Base-by-base conservation (phyloP, 805 yeast species). In the Huiozyma naganishii region DNA sequence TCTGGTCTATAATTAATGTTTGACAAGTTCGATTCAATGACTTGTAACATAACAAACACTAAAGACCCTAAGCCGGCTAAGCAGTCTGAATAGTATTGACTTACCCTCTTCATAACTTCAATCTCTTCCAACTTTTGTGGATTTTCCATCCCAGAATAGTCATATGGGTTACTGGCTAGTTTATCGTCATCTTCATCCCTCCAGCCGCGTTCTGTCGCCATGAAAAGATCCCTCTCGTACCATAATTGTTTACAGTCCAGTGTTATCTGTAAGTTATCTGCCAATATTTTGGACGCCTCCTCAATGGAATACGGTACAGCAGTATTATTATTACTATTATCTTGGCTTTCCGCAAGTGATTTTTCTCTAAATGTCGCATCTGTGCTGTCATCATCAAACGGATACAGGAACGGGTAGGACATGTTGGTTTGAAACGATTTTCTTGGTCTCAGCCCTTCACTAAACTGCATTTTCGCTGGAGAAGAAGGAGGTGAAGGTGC, bases 401-500 rank as follows among this genome's bases (percentile, higher is more conserved):
- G 89, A 51, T 76, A 79, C 3, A 83, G 65, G 43, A 80, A 72
- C 1, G 92, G 90, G 62, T 74, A 76, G 2, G 77, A 71, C 57
- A 76, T 77, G 56, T 80, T 79, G 0, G 83, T 73, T 59, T 81
- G 88, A 48, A 74, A 79, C 41, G 75, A 69, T 46, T 76, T 70
- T 46, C 80, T 64, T 7, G 72, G 65, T 51, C 71, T 76, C 11
- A 47, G 30, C 7, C 55, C 50, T 28, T 62, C 60, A 40, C 39
- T 41, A 34, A 48, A 44, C 37, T 48, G 53, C 30, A 56, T 37
- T 12, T 63, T 41, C 7, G 42, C 34, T 4, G 84, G 83, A 1
- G 77, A 69, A 12, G 71, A 57, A 0, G 83, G 80, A 0, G 95
- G 95, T 0, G 95, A 84, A 3, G 95, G 92, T 1, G 83, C 83